Conservation (phyloP, 2,329 filamentous ascomycete species). For the Trichoderma hamatum region DNA sequence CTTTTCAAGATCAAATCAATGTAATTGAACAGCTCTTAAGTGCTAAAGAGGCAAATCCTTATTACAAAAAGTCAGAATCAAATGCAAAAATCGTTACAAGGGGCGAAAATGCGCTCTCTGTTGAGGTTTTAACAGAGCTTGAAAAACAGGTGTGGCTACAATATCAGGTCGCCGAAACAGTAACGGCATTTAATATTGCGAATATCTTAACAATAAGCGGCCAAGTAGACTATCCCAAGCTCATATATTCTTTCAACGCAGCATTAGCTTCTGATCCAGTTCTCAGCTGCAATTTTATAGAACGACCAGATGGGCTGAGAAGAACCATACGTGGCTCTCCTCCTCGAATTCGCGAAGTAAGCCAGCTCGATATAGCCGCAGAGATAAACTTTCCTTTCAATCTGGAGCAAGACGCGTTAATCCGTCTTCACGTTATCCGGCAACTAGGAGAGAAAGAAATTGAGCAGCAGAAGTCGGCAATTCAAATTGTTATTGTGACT, state of each 20-base stretch:
- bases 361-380: background rate
- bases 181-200: slow-evolving; percentile 23
- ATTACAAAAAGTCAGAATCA: background rate
- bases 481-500: slow-evolving; percentile 18
- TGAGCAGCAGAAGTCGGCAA: background rate
- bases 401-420: background rate
- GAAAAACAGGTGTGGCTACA: slow-evolving; percentile 25
- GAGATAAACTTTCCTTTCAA: background rate
- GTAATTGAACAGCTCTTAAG: background rate
- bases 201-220: background rate
- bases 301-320: background rate
- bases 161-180: slow-evolving; percentile 20
- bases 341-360: background rate
- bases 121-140: slow-evolving; percentile 7
- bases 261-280: slow-evolving; percentile 7
- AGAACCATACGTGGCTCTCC: background rate
- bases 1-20: background rate
- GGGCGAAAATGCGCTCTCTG: background rate
- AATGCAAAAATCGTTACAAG: background rate
- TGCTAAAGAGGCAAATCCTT: background rate
- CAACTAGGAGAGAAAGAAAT: background rate
- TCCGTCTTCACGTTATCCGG: background rate
- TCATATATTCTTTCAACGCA: background rate
- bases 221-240: background rate
- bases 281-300: background rate